A percentile compares a stretch with the other conserved stretches of the same genome.
Evolutionary conservation across 495 filamentous ascomycete species (phyloP).

Genomic region (Clohesyomyces aquaticus): DNA sequence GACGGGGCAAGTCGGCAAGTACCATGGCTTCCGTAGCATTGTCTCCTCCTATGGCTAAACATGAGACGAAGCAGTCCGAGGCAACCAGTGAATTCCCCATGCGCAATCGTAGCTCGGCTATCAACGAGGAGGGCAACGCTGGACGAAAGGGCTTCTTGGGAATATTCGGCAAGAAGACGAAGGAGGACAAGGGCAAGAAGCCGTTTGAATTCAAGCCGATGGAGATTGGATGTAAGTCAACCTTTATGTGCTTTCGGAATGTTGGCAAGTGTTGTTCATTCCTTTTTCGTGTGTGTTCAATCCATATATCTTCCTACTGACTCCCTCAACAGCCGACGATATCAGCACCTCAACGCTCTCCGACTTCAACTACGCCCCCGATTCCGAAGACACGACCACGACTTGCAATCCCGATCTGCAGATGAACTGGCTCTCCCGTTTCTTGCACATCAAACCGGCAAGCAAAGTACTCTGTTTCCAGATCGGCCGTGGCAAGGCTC

Average conservation of each 20-base stretch:
- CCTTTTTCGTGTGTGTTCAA: neutral
- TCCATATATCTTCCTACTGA: neutral
- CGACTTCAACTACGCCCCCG: conserved; percentile 18
- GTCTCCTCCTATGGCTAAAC: conserved; percentile 15
- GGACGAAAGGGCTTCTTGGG: conserved; percentile 33
- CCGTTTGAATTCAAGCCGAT: no score
- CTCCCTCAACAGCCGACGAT: conserved; percentile 13
- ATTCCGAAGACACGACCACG: conserved; percentile 36
- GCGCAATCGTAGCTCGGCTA: conserved; percentile 36
- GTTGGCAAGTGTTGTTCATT: neutral
- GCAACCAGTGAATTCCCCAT: conserved; percentile 46
- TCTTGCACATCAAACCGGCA: conserved; percentile 88
- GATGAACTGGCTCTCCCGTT: conserved; percentile 81
- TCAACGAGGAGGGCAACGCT: conserved; percentile 24
- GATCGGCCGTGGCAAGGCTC: conserved; percentile 66
- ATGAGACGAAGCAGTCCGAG: conserved; percentile 25
- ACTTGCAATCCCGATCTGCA: conserved; percentile 56
- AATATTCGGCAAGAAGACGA: conserved; percentile 37
- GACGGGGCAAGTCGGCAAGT: conserved; percentile 3
- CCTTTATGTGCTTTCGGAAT: neutral
- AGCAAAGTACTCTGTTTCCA: conserved; percentile 72
- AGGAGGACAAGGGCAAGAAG: conserved; percentile 30
- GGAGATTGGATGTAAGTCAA: conserved; percentile 35
- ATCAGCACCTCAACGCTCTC: conserved; percentile 30
- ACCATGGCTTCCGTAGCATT: neutral